Evolutionary conservation across 768 basidiomycete species (phyloP).

Genomic region (Artomyces pyxidatus): DNA sequence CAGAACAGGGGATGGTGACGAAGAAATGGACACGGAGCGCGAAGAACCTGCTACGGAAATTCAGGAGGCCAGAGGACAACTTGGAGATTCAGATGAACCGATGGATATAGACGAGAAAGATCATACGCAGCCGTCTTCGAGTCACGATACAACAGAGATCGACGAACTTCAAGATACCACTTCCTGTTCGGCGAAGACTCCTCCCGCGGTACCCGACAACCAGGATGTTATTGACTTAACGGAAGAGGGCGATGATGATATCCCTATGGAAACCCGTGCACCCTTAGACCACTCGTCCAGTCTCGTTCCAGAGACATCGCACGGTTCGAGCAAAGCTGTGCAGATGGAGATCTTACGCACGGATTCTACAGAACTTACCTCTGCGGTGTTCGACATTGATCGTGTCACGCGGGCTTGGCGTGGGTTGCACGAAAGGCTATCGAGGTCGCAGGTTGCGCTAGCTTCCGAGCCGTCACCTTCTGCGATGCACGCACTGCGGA

Average conservation of each 20-base stretch:
- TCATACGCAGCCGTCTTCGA: too few species aligned
- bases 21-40: constrained; percentile 12
- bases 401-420: constrained; percentile 23
- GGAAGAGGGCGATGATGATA: not conserved
- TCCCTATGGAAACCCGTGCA: not conserved
- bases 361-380: constrained; percentile 8
- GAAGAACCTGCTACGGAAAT: not conserved
- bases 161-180: not conserved
- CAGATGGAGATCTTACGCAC: constrained; percentile 12
- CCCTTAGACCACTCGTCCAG: not conserved
- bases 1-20: constrained; percentile 14
- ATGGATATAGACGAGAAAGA: constrained; percentile 11
- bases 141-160: constrained; percentile 1
- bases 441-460: not conserved
- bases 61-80: not conserved
- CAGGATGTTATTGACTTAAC: constrained; percentile 1
- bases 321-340: not conserved
- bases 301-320: not conserved
- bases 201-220: not conserved
- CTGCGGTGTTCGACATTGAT: constrained; percentile 28
- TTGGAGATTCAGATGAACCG: constrained; percentile 12
- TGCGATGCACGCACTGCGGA: not conserved
- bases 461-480: not conserved
- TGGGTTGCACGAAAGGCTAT: constrained; percentile 2
- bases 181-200: not conserved